Conservation (phyloP, 164 flowering plant species). For the Magnolia changhungtana region DNA sequence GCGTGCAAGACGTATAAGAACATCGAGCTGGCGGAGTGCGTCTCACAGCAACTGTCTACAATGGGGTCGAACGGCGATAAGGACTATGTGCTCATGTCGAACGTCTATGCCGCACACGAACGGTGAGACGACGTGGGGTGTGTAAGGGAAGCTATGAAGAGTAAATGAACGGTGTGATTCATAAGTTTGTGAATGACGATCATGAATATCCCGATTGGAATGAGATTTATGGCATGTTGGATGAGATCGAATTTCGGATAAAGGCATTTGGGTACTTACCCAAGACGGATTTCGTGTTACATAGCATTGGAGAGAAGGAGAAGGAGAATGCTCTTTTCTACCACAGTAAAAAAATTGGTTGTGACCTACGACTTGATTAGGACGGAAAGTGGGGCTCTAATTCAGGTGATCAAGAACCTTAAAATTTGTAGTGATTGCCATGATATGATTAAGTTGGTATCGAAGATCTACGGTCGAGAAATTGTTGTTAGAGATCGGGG, state of each 20-base stretch:
- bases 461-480: conserved; percentile 70
- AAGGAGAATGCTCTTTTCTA: conserved; percentile 70
- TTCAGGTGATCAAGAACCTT: conserved; percentile 82
- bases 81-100: conserved; percentile 77
- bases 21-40: conserved; percentile 71
- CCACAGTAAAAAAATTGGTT: conserved; percentile 93
- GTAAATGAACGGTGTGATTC: conserved; percentile 54
- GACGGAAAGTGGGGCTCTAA: conserved; percentile 40
- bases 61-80: conserved; percentile 72
- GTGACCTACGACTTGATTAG: conserved; percentile 76
- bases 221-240: conserved; percentile 67
- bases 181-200: conserved; percentile 69
- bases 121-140: conserved; percentile 82
- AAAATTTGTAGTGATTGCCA: conserved; percentile 92
- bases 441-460: conserved; percentile 62
- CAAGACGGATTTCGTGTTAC: conserved; percentile 64
- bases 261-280: conserved; percentile 64
- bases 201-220: conserved; percentile 42
- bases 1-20: conserved; percentile 71
- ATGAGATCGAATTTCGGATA: conserved; percentile 65
- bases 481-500: conserved; percentile 78
- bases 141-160: conserved; percentile 77
- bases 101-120: conserved; percentile 62
- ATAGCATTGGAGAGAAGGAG: conserved; percentile 88
- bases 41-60: conserved; percentile 55